Evolutionary conservation across 208 protist genomes (phyloP).

Genomic region (Phytomonas sp.): DNA sequence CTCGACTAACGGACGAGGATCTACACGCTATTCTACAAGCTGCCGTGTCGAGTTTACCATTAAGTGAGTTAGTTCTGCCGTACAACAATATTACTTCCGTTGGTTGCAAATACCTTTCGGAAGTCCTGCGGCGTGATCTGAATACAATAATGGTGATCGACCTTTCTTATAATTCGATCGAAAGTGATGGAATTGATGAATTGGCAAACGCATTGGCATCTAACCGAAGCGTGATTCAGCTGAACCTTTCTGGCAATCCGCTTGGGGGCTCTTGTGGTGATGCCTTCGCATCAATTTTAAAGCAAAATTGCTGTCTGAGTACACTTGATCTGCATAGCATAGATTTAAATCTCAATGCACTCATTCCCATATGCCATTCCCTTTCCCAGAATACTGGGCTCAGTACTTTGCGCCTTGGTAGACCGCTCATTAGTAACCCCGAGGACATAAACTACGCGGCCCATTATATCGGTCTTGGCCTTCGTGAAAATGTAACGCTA

Average conservation of each 20-base stretch:
- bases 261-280: conserved; percentile 31
- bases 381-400: conserved; percentile 39
- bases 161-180: conserved; percentile 53
- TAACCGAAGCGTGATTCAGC: conserved; percentile 19
- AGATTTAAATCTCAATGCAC: conserved; percentile 42
- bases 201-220: conserved; percentile 22
- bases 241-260: conserved; percentile 47
- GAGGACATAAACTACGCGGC: conserved; percentile 63
- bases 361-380: conserved; percentile 34
- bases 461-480: conserved; percentile 40
- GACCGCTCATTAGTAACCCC: conserved; percentile 43
- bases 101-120: conserved; percentile 32
- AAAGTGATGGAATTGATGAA: conserved; percentile 26
- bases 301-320: conserved; percentile 20
- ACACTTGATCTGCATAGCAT: conserved; percentile 49
- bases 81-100: conserved; percentile 57
- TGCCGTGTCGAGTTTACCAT: conserved; percentile 13
- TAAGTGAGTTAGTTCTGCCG: conserved; percentile 38
- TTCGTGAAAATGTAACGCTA: conserved; percentile 42
- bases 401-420: conserved; percentile 44
- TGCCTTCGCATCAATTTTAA: conserved; percentile 30
- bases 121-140: conserved; percentile 25
- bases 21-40: conserved; percentile 29
- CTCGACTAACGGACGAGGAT: conserved; percentile 51
- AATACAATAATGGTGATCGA: conserved; percentile 37